These are phyloP conservation scores for Trichophaea hybrida DNA, from an alignment of 2,329 filamentous ascomycete genomes.

Conservation along the genomic window DNA sequence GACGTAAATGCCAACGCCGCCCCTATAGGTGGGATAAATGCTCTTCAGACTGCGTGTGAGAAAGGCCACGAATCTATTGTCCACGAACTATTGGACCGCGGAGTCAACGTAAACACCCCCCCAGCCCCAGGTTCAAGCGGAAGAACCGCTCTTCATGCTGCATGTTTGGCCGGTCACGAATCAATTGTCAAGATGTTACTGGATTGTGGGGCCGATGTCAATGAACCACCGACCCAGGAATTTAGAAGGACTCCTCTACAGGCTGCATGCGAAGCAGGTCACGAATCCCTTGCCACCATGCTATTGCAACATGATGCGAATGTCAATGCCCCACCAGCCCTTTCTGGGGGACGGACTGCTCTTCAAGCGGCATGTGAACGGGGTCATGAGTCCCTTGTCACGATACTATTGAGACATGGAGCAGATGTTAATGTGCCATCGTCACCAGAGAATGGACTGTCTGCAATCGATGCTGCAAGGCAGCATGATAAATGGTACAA, in stretches of 20 bases:
- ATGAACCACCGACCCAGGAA: background rate
- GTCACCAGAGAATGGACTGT: background rate
- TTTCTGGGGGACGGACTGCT: background rate
- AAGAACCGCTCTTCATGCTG: background rate
- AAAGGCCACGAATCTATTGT: background rate
- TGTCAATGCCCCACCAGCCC: background rate
- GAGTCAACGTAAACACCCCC: background rate
- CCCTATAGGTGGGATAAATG: background rate
- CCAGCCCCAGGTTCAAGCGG: background rate
- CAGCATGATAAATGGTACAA: too few relatives aligned
- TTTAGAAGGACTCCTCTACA: background rate
- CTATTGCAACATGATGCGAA: background rate
- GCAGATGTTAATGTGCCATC: background rate
- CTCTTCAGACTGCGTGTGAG: background rate
- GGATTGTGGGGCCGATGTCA: background rate
- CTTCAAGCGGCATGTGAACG: background rate
- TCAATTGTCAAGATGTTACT: background rate
- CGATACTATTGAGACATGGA: background rate
- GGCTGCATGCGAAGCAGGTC: background rate
- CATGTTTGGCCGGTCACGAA: background rate
- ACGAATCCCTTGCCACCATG: background rate
- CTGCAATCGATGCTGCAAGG: too few relatives aligned
- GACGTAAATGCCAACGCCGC: background rate
- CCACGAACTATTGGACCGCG: background rate
- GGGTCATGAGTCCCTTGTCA: background rate